Percentiles rank a stretch among this genome's conserved stretches.
Evolutionary conservation across 495 filamentous ascomycete species (phyloP).

Genomic region (Aspergillus affinis): DNA sequence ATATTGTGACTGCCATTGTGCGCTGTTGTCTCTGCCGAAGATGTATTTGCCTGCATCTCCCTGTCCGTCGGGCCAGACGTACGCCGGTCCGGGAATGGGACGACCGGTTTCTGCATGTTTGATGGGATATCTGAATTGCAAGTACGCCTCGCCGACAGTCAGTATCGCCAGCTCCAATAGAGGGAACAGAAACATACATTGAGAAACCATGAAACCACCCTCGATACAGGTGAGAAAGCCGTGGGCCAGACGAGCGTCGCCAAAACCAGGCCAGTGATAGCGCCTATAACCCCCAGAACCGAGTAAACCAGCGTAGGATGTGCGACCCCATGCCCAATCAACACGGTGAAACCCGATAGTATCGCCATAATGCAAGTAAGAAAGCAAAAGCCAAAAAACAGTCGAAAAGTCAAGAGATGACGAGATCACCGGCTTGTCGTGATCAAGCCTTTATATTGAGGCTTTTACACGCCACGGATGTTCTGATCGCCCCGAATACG

Average conservation of each 20-base stretch:
- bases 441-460: neutral
- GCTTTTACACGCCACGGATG: neutral
- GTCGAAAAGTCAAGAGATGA: neutral
- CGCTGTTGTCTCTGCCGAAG: slow-evolving; percentile 18
- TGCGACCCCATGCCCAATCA: neutral
- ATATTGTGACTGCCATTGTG: slow-evolving; percentile 18
- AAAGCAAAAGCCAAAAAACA: neutral
- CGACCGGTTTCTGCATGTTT: neutral
- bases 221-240: neutral
- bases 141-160: neutral
- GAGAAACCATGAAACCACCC: neutral
- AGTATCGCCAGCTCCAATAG: neutral
- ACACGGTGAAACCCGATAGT: neutral
- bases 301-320: neutral
- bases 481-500: neutral
- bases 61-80: slow-evolving; percentile 30
- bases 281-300: neutral
- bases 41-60: slow-evolving; percentile 30
- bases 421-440: neutral
- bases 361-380: neutral
- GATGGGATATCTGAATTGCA: neutral
- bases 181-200: neutral
- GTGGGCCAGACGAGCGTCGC: neutral
- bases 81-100: slow-evolving; percentile 5
- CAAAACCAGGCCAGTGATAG: neutral